phyloP scores from a whole-genome alignment of 768 basidiomycete genomes.

The Sutorius australiensis region DNA sequence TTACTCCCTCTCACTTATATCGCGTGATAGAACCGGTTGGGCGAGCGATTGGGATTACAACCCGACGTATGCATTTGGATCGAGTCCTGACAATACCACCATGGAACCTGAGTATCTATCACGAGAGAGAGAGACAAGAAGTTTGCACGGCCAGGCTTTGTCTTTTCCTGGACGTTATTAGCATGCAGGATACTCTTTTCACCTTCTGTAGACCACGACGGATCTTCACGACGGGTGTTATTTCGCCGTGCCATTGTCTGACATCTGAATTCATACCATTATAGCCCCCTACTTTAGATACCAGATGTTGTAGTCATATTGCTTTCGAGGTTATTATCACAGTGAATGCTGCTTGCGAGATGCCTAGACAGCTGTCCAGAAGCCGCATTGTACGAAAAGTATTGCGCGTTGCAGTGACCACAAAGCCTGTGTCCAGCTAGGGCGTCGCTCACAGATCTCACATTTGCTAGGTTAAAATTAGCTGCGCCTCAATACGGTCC shows the following conservation, averaged over 20 bases:
- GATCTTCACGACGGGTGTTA: neutral
- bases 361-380: neutral
- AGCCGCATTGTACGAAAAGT: neutral
- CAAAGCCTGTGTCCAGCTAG: too few relatives aligned
- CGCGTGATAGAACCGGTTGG: conserved; percentile 8
- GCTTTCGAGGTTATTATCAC: neutral
- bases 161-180: conserved; percentile 17
- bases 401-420: too few relatives aligned
- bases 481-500: neutral
- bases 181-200: conserved; percentile 2
- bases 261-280: conserved; percentile 3
- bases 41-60: conserved; percentile 21
- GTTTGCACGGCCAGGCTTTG: conserved; percentile 2
- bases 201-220: conserved; percentile 1
- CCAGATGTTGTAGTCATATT: conserved; percentile 7
- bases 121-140: conserved; percentile 3
- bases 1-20: neutral
- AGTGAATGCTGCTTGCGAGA: neutral
- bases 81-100: neutral
- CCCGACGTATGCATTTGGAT: conserved; percentile 7
- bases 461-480: too few relatives aligned
- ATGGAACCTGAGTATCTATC: conserved; percentile 1
- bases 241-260: neutral
- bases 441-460: too few relatives aligned
- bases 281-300: conserved; percentile 16